Evolutionary conservation across 345 rosid genomes (phyloP), one percentile per base, ranked within the genome.

Genomic region (Salix dunnii): DNA sequence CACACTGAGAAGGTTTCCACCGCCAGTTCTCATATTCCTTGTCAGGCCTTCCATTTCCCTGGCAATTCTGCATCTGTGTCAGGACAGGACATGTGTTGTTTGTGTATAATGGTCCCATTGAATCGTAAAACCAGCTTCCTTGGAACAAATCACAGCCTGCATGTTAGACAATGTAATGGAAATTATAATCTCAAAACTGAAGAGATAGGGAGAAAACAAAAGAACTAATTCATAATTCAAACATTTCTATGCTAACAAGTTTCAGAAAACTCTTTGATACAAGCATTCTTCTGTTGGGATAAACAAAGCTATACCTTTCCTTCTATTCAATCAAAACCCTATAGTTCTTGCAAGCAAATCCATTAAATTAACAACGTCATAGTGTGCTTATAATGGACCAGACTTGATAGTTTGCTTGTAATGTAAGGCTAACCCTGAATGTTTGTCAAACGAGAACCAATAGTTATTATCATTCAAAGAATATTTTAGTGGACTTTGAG

Each of bases 11-110:
- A 28, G 99, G 99, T 71, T 87, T 94, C 99, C 98, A 96, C 69
- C 97, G 90, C 97, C 97, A 96, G 86, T 85, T 90, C 85, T 96
- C 98, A 55, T 96, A 92, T 79, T 90, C 94, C 74, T 82, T 90
- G 80, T 96, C 99, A 42, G 97, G 94, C 81, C 99, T 89, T 74
- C 98, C 99, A 76, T 96, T 96, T 13, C 98, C 99, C 84, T 90
- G 99, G 87, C 99, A 96, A 86, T 96, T 96, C 88, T 92, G 98
- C 98, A 90, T 92, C 92, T 94, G 99, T 38, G 97, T 90, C 67
- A 94, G 42, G 70, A 92, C 85, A 67, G 98, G 98, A 82, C 99
- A 96, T 6, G 94, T 78, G 86, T 94, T 90, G 98, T 92, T 96
- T 62, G 97, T 88, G 89, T 96, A 96, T 51, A 78, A 16, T 43